Percentiles rank a stretch among this genome's conserved stretches.
Conservation (phyloP, 2,329 filamentous ascomycete genomes). For the Colletotrichum sublineola region DNA sequence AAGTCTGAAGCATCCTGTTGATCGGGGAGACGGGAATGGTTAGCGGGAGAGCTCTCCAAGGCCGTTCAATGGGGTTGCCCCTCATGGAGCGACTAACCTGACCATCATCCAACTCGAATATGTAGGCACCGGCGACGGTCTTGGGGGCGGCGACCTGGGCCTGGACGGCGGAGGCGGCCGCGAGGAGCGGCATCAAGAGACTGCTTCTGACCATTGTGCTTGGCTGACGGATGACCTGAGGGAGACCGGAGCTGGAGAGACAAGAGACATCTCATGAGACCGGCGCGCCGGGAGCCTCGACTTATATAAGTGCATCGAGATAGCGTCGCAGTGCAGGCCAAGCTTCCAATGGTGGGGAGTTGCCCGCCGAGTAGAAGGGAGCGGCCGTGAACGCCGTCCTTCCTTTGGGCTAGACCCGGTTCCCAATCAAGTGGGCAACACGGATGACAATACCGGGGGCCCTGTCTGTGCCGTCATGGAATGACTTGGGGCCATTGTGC, state of each 20-base stretch:
- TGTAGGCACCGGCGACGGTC: conserved; percentile 62
- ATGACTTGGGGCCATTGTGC: conserved; percentile 2
- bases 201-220: conserved; percentile 54
- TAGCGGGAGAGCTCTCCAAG: background rate
- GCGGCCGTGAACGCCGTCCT: background rate
- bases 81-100: conserved; percentile 53
- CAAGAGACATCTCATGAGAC: background rate
- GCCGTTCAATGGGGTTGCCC: too few relatives aligned
- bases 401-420: background rate
- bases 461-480: conserved; percentile 28
- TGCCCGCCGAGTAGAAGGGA: background rate
- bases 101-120: conserved; percentile 66
- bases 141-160: conserved; percentile 46
- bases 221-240: conserved; percentile 37
- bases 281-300: conserved; percentile 12
- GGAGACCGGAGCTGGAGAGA: conserved; percentile 35
- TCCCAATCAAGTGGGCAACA: background rate
- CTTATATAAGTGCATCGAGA: conserved; percentile 32
- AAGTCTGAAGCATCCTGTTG: conserved; percentile 59
- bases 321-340: conserved; percentile 8
- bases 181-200: conserved; percentile 53
- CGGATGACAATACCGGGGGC: background rate
- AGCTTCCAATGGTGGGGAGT: background rate
- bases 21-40: background rate
- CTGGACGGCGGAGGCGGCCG: conserved; percentile 50